Evolutionary conservation across 805 yeast genomes (phyloP).

Genomic region (Pichia exigua): DNA sequence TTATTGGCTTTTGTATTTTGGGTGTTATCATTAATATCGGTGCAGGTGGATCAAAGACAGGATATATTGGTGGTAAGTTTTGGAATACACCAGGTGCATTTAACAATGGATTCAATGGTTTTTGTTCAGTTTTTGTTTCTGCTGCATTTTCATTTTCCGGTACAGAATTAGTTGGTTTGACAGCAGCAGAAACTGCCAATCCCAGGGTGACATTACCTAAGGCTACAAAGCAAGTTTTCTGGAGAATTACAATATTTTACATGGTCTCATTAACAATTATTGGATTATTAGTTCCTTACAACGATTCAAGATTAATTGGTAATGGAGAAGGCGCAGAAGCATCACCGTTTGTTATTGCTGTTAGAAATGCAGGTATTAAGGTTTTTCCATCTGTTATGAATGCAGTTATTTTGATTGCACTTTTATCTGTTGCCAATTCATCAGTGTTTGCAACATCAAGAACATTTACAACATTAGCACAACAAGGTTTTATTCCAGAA

Average conservation of each 20-base stretch:
- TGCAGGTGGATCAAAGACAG: conserved; percentile 50
- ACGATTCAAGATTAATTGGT: conserved; percentile 40
- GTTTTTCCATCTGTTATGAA: conserved; percentile 60
- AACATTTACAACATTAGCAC: conserved; percentile 53
- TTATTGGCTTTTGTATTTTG: conserved; percentile 47
- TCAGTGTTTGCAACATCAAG: conserved; percentile 61
- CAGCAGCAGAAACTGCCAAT: conserved; percentile 53
- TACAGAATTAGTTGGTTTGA: conserved; percentile 52
- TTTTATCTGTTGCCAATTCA: conserved; percentile 63
- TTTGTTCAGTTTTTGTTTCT: conserved; percentile 50
- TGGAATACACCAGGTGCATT: conserved; percentile 57
- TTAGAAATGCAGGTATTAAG: conserved; percentile 48
- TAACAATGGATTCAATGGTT: conserved; percentile 43
- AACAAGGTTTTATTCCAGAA: conserved; percentile 54
- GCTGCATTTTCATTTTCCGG: conserved; percentile 57
- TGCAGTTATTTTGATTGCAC: conserved; percentile 58
- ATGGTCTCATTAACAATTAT: conserved; percentile 41
- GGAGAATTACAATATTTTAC: conserved; percentile 50
- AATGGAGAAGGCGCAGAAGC: conserved; percentile 43
- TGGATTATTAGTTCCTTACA: conserved; percentile 52
- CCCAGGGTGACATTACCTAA: conserved; percentile 49
- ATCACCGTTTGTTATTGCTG: conserved; percentile 63
- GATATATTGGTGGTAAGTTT: conserved; percentile 46
- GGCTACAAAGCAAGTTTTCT: conserved; percentile 54
- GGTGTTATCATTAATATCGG: conserved; percentile 46